Evolutionary conservation across 2,329 filamentous ascomycete species (phyloP).

Genomic region (Chrysoporthe deuterocubensis): DNA sequence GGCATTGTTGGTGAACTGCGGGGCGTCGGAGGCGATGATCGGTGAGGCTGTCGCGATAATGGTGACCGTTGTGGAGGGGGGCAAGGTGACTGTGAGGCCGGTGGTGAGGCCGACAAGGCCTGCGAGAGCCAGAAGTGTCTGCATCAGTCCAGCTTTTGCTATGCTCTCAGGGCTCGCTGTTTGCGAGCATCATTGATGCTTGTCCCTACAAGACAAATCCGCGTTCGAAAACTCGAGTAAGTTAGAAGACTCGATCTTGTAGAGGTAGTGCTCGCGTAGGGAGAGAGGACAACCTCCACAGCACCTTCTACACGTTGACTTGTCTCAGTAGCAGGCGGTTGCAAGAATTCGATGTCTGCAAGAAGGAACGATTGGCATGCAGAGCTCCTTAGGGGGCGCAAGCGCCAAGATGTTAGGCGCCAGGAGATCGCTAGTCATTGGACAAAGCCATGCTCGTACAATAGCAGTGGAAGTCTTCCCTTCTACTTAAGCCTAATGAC

Average conservation of each 20-base stretch:
- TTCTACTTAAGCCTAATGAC: not conserved
- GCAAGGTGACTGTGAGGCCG: not conserved
- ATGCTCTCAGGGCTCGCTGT: not conserved
- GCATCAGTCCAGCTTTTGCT: not conserved
- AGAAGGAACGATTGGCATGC: conserved; percentile 9
- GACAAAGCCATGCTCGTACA: not conserved
- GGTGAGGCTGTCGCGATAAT: conserved; percentile 41
- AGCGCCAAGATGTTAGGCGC: conserved; percentile 9
- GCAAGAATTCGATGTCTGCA: not conserved
- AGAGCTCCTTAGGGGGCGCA: conserved; percentile 1
- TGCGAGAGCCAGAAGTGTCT: not conserved
- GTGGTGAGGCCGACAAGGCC: conserved; percentile 3
- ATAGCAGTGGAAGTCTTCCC: not conserved
- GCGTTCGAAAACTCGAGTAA: too few relatives aligned
- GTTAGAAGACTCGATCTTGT: not conserved
- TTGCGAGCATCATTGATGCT: not conserved
- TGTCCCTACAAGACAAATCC: not conserved
- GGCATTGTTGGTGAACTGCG: conserved; percentile 40
- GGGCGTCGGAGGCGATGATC: conserved; percentile 42
- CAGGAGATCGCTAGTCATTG: not conserved
- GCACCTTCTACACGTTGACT: not conserved
- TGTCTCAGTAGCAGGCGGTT: not conserved
- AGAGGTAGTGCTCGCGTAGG: not conserved
- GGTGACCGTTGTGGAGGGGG: conserved; percentile 12
- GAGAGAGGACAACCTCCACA: not conserved